Evolutionary conservation across 257 asterid species (phyloP).

Genomic region (Forsythia viridissima): DNA sequence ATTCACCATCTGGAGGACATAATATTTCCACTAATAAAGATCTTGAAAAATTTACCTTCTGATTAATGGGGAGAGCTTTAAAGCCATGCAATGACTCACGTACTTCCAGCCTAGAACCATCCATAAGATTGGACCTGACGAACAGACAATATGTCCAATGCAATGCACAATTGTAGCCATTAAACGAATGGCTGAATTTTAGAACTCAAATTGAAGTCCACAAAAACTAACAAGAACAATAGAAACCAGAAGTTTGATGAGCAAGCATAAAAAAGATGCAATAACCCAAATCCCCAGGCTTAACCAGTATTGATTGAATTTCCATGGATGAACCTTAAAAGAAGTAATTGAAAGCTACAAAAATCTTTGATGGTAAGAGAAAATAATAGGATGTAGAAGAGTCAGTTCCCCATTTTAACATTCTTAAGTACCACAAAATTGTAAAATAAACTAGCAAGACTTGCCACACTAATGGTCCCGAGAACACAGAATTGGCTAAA

Average conservation of each 20-base stretch:
- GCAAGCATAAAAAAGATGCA: slow-evolving; percentile 5
- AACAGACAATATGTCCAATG: slow-evolving; percentile 20
- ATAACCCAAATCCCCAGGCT: not conserved
- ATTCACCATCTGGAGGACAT: not conserved
- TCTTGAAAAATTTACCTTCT: slow-evolving; percentile 51
- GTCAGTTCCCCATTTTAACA: slow-evolving; percentile 2
- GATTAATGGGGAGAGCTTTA: slow-evolving; percentile 79
- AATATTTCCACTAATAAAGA: not conserved
- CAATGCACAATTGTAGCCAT: not conserved
- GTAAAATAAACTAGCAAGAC: slow-evolving; percentile 2
- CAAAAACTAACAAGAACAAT: not conserved
- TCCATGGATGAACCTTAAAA: not conserved
- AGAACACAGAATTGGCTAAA: not conserved
- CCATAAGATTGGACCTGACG: slow-evolving; percentile 41
- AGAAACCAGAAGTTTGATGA: not conserved
- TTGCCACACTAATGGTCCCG: not conserved
- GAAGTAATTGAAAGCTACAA: slow-evolving; percentile 10
- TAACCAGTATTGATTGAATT: not conserved
- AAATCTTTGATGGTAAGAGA: not conserved
- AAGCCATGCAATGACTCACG: slow-evolving; percentile 50
- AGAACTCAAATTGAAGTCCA: not conserved
- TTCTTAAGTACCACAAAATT: not conserved
- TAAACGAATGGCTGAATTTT: not conserved
- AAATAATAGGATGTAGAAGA: not conserved
- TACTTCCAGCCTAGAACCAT: slow-evolving; percentile 44